Conservation (phyloP, 108 stramenopile species). For the Nitzschia inconspicua region DNA sequence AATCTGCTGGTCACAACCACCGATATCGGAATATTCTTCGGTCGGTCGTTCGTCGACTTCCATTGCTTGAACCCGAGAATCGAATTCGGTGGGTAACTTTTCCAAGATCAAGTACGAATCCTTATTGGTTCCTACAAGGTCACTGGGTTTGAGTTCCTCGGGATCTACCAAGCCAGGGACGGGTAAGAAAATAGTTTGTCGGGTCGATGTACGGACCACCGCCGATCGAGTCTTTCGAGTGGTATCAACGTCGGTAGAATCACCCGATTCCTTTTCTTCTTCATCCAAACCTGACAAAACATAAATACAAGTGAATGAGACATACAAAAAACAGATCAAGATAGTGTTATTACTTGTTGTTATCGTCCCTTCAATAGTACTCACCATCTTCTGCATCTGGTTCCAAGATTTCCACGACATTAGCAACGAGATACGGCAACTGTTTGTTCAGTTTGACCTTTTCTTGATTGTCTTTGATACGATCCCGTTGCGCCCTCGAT, state of each 20-base stretch:
- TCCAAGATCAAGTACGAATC: slow-evolving; percentile 99
- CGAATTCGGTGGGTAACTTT: slow-evolving; percentile 99
- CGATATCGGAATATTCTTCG: slow-evolving; percentile 97
- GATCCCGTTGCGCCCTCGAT: slow-evolving; percentile 80
- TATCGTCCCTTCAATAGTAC: slow-evolving; percentile 15
- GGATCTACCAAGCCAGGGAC: slow-evolving; percentile 97
- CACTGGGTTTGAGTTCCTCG: slow-evolving; percentile 93
- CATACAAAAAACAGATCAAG: neutral
- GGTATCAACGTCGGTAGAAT: slow-evolving; percentile 74
- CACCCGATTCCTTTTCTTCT: slow-evolving; percentile 66
- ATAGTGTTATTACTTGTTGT: neutral
- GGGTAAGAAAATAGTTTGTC: slow-evolving; percentile 98
- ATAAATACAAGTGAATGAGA: neutral
- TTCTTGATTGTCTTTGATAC: slow-evolving; percentile 98
- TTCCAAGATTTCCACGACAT: slow-evolving; percentile 93
- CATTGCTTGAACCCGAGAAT: slow-evolving; percentile 98
- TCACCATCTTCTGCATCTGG: slow-evolving; percentile 93
- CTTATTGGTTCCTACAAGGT: slow-evolving; percentile 99
- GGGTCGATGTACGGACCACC: slow-evolving; percentile 85
- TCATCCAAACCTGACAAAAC: slow-evolving; percentile 43
- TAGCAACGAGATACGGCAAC: slow-evolving; percentile 98
- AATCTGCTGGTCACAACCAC: slow-evolving; percentile 97
- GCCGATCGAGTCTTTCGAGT: slow-evolving; percentile 76
- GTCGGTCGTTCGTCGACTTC: slow-evolving; percentile 99
- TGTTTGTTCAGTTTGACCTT: slow-evolving; percentile 99